Percentiles rank a stretch among this genome's conserved stretches.
Evolutionary conservation across 495 filamentous ascomycete genomes (phyloP).

Genomic region (Aspergillus taichungensis): DNA sequence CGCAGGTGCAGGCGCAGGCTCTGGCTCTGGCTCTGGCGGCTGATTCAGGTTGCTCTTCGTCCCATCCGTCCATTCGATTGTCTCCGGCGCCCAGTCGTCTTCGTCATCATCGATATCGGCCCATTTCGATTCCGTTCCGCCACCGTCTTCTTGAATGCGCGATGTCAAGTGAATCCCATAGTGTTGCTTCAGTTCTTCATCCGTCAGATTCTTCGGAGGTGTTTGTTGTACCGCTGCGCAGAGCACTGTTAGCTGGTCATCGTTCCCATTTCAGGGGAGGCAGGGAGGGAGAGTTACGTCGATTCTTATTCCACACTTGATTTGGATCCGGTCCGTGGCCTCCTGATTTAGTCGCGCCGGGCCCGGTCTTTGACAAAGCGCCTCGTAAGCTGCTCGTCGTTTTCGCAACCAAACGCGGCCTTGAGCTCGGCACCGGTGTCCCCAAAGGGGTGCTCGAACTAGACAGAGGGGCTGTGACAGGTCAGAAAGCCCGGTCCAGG

Average conservation of each 20-base stretch:
- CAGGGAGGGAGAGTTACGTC: constrained; percentile 52
- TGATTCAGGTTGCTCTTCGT: constrained; percentile 81
- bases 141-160: constrained; percentile 73
- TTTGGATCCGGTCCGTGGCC: constrained; percentile 55
- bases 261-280: neutral
- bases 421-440: constrained; percentile 35
- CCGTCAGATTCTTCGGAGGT: constrained; percentile 85
- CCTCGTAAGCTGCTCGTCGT: constrained; percentile 48
- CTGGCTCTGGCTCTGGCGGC: constrained; percentile 35
- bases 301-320: constrained; percentile 96
- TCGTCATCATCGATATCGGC: constrained; percentile 98
- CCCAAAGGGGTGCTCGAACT: constrained; percentile 30
- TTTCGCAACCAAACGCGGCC: constrained; percentile 61
- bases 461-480: constrained; percentile 27
- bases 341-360: constrained; percentile 37
- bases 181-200: constrained; percentile 92
- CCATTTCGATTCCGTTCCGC: constrained; percentile 84
- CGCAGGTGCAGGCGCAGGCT: constrained; percentile 12
- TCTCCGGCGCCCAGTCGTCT: constrained; percentile 94
- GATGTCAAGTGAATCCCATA: constrained; percentile 95
- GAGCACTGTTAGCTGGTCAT: constrained; percentile 18
- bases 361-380: constrained; percentile 38
- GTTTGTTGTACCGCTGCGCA: constrained; percentile 62
- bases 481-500: constrained; percentile 14
- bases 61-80: constrained; percentile 94